Evolutionary conservation across 2,329 filamentous ascomycete genomes (phyloP).

Genomic region (Elsinoe perseae): DNA sequence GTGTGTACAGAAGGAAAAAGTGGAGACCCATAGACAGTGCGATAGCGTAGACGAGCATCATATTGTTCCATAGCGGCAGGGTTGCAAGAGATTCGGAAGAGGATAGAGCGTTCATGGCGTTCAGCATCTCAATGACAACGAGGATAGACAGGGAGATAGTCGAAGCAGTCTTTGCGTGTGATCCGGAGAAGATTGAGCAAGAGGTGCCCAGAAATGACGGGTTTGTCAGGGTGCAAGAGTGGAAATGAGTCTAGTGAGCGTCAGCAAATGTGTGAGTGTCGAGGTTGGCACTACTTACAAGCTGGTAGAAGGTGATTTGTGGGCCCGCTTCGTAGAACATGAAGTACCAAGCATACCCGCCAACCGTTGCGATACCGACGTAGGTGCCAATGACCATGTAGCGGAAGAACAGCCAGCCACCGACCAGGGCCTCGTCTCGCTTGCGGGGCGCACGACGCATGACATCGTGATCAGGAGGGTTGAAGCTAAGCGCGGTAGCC

Average conservation of each 20-base stretch:
- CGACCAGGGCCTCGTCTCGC: constrained; percentile 85
- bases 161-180: constrained; percentile 80
- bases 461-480: constrained; percentile 95
- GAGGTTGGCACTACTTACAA: constrained; percentile 42
- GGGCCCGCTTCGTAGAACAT: constrained; percentile 89
- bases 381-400: constrained; percentile 96
- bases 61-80: constrained; percentile 94
- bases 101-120: constrained; percentile 95
- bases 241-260: constrained; percentile 63
- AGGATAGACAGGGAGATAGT: constrained; percentile 86
- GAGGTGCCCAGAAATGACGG: constrained; percentile 79
- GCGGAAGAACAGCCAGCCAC: constrained; percentile 93
- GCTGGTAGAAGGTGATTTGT: constrained; percentile 81
- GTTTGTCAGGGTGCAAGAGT: constrained; percentile 65
- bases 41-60: constrained; percentile 96
- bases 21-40: constrained; percentile 86
- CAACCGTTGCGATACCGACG: constrained; percentile 88
- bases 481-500: constrained; percentile 93
- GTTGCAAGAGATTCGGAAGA: constrained; percentile 91
- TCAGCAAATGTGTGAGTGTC: background rate
- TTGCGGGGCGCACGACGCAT: constrained; percentile 90
- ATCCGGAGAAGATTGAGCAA: constrained; percentile 82
- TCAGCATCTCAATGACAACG: constrained; percentile 98
- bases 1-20: constrained; percentile 87
- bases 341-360: constrained; percentile 99